Percentiles rank a stretch among this genome's conserved stretches.
phyloP scores from a whole-genome alignment of 257 asterid genomes.

The Echites panduratus region DNA sequence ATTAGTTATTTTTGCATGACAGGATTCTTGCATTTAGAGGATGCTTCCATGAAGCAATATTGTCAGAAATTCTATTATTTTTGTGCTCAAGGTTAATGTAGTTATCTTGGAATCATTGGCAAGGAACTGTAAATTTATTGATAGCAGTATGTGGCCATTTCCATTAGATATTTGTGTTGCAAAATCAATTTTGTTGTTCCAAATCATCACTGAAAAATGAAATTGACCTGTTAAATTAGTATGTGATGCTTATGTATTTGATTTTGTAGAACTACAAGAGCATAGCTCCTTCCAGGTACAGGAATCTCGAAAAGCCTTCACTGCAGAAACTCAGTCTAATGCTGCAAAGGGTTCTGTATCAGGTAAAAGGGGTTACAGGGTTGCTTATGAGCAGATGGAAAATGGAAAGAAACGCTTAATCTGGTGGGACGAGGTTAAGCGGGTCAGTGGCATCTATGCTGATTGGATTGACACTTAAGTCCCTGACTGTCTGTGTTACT shows the following conservation, averaged over 20 bases:
- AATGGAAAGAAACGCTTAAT: conserved; percentile 13
- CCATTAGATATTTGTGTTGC: no score
- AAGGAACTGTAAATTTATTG: no score
- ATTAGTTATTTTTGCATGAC: neutral
- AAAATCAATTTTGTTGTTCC: no score
- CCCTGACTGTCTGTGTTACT: neutral
- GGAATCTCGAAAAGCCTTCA: conserved; percentile 7
- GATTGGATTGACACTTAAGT: conserved; percentile 40
- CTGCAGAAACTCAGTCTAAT: conserved; percentile 3
- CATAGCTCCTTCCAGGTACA: conserved; percentile 11
- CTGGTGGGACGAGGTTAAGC: conserved; percentile 24
- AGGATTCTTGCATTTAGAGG: neutral
- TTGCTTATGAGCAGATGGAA: conserved; percentile 18
- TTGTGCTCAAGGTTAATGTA: neutral
- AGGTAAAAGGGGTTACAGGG: conserved; percentile 9
- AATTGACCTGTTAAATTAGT: no score
- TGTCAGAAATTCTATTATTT: neutral
- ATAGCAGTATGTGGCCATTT: neutral
- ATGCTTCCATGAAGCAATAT: neutral
- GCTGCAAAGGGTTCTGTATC: conserved; percentile 17
- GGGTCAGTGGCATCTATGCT: conserved; percentile 38
- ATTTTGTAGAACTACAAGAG: conserved; percentile 32
- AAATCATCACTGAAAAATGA: no score
- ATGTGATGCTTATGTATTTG: neutral
- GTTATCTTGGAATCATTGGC: no score